These are phyloP conservation scores for Tubosaeta sp. DNA, from an alignment of 768 basidiomycete species.

Conservation along the genomic window DNA sequence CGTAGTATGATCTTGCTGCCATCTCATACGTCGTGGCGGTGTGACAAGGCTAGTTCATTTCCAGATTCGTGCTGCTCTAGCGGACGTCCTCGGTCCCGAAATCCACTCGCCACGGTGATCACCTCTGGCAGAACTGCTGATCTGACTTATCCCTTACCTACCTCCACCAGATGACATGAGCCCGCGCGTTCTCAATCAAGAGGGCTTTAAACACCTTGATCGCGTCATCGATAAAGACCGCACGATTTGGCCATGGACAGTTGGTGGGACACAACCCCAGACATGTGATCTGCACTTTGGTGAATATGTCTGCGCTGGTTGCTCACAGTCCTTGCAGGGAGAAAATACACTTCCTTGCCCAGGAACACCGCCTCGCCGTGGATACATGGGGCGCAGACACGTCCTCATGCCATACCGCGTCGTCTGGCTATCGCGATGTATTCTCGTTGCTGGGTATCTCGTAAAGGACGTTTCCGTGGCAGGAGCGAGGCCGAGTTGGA, in stretches of 20 bases:
- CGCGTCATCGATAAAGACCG: constrained; percentile 63
- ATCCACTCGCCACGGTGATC: constrained; percentile 46
- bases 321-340: constrained; percentile 23
- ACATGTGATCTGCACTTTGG: neutral
- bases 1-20: no score
- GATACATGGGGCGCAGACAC: constrained; percentile 65
- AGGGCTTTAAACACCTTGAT: neutral
- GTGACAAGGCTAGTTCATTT: no score
- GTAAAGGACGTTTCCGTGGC: no score
- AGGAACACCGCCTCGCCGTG: no score
- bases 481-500: no score
- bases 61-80: neutral
- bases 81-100: neutral
- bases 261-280: constrained; percentile 71
- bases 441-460: no score
- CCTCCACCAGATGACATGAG: constrained; percentile 36
- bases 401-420: constrained; percentile 45
- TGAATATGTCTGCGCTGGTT: neutral
- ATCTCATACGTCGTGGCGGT: no score
- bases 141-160: neutral
- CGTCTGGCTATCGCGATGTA: constrained; percentile 53
- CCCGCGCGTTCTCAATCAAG: constrained; percentile 60
- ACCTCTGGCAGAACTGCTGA: neutral
- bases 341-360: constrained; percentile 64
- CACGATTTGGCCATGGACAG: constrained; percentile 69